phyloP scores from a whole-genome alignment of 345 rosid genomes.

The Bruguiera sexangula region DNA sequence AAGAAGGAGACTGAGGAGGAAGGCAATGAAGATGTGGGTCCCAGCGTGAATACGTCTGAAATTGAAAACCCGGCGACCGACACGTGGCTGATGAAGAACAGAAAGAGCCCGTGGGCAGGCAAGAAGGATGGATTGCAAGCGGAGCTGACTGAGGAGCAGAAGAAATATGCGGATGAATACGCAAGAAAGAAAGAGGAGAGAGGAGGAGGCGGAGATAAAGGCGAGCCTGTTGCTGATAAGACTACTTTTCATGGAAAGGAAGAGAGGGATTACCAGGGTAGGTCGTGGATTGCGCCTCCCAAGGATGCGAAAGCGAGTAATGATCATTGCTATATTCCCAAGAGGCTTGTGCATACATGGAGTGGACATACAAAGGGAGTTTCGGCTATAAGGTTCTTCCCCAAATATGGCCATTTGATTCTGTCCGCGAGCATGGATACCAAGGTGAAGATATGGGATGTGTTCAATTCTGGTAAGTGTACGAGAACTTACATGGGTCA shows the following conservation, averaged over 20 bases:
- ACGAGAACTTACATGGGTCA: constrained; percentile 99
- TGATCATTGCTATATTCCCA: constrained; percentile 68
- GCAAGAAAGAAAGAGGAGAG: constrained; percentile 94
- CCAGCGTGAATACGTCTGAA: constrained; percentile 39
- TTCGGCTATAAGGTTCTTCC: constrained; percentile 78
- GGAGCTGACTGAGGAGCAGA: constrained; percentile 93
- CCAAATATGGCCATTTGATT: constrained; percentile 91
- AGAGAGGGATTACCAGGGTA: constrained; percentile 91
- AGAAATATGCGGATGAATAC: constrained; percentile 92
- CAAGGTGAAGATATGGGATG: constrained; percentile 99
- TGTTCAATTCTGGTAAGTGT: constrained; percentile 90
- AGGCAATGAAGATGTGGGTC: constrained; percentile 21
- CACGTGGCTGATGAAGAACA: constrained; percentile 72
- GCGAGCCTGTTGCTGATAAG: constrained; percentile 76
- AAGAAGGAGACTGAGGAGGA: constrained; percentile 45
- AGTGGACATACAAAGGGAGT: constrained; percentile 30
- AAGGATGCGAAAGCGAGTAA: constrained; percentile 89
- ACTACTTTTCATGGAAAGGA: constrained; percentile 95
- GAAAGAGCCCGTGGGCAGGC: constrained; percentile 95
- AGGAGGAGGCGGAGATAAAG: constrained; percentile 60
- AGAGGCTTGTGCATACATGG: constrained; percentile 27
- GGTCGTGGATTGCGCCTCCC: constrained; percentile 93
- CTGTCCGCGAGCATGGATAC: constrained; percentile 97
- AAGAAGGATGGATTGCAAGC: constrained; percentile 77
- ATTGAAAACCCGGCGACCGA: constrained; percentile 79